phyloP scores from a whole-genome alignment of 768 basidiomycete genomes.

The Phanerodontia chrysosporium region DNA sequence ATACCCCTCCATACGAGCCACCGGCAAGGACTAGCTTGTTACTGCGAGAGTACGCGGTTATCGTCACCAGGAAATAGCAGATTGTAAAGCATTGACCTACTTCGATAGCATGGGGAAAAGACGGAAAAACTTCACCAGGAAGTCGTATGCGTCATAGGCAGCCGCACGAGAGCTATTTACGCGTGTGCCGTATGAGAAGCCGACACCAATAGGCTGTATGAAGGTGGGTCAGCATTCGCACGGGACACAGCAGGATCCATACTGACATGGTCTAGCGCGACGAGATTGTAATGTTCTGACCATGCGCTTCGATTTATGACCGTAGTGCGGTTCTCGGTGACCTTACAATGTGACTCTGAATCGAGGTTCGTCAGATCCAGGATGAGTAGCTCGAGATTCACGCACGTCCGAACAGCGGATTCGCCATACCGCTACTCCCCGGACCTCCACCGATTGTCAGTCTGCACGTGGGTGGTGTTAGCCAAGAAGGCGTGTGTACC shows the following conservation, averaged over 20 bases:
- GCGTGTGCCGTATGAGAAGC: constrained; percentile 30
- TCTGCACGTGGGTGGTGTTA: constrained; percentile 11
- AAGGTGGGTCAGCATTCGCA: neutral
- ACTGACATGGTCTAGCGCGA: constrained; percentile 11
- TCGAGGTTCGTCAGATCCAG: neutral
- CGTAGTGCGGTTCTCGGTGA: constrained; percentile 16
- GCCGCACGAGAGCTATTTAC: constrained; percentile 29
- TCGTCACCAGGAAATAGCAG: neutral
- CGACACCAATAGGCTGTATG: constrained; percentile 27
- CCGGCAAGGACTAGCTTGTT: constrained; percentile 24
- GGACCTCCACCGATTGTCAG: constrained; percentile 32
- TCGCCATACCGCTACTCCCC: constrained; percentile 27
- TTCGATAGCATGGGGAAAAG: constrained; percentile 19
- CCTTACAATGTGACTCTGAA: constrained; percentile 23
- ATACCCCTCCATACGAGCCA: constrained; percentile 31
- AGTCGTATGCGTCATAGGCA: constrained; percentile 32
- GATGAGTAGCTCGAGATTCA: neutral
- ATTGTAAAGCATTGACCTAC: neutral
- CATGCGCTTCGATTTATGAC: constrained; percentile 21
- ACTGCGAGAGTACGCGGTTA: neutral
- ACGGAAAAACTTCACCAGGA: constrained; percentile 31
- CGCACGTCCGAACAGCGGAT: constrained; percentile 22
- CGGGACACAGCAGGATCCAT: neutral
- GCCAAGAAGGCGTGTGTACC: neutral
- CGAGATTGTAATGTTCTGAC: constrained; percentile 12